A percentile compares a stretch with the other conserved stretches of the same genome.
These are phyloP conservation scores for Hypsizygus marmoreus DNA, from an alignment of 768 basidiomycete genomes.

Conservation along the genomic window DNA sequence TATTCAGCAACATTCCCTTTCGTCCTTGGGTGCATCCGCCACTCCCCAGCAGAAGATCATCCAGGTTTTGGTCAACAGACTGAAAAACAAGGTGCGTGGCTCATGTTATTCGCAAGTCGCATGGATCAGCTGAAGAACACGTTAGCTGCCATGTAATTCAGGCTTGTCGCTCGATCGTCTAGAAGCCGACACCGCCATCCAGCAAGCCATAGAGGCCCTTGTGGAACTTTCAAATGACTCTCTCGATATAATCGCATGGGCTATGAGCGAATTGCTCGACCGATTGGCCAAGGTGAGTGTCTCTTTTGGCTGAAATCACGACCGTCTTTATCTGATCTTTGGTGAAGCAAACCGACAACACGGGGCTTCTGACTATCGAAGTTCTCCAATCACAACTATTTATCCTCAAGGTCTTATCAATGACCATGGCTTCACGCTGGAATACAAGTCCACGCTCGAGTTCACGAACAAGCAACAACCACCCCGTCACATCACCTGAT, in stretches of 20 bases:
- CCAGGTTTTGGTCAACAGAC: slow-evolving; percentile 73
- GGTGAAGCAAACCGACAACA: slow-evolving; percentile 52
- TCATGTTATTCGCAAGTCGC: slow-evolving; percentile 4
- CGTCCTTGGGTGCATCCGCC: slow-evolving; percentile 37
- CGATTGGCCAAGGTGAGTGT: slow-evolving; percentile 67
- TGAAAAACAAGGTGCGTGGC: slow-evolving; percentile 73
- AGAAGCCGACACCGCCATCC: slow-evolving; percentile 74
- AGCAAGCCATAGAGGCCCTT: slow-evolving; percentile 76
- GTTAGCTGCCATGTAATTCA: slow-evolving; percentile 83
- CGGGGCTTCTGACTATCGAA: slow-evolving; percentile 60
- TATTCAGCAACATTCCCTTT: slow-evolving; percentile 34
- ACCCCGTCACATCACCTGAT: slow-evolving; percentile 35
- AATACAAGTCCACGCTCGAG: slow-evolving; percentile 43
- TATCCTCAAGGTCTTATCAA: slow-evolving; percentile 76
- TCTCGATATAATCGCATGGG: slow-evolving; percentile 78
- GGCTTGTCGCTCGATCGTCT: slow-evolving; percentile 71
- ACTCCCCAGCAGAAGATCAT: slow-evolving; percentile 84
- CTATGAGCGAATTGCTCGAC: slow-evolving; percentile 76
- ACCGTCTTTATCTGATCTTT: neutral
- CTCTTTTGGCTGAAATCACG: slow-evolving; percentile 1
- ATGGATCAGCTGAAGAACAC: slow-evolving; percentile 11
- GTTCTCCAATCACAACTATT: slow-evolving; percentile 87
- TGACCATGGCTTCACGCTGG: slow-evolving; percentile 82
- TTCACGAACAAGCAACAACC: slow-evolving; percentile 44
- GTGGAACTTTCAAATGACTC: slow-evolving; percentile 79